Evolutionary conservation across 495 filamentous ascomycete genomes (phyloP).

Genomic region (Terfezia claveryi): DNA sequence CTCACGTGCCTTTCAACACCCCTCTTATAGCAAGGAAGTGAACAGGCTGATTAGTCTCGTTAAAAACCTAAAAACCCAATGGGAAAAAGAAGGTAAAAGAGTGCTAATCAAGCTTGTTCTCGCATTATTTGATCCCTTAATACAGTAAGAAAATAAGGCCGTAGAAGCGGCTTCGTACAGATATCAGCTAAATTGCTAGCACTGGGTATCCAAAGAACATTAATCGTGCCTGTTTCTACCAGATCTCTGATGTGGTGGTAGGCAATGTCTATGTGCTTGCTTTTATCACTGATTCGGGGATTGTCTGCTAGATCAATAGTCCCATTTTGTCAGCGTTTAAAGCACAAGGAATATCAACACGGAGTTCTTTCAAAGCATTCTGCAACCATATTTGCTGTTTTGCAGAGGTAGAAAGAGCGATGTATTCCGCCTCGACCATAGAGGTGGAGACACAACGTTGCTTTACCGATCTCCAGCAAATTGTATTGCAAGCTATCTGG

Average conservation of each 20-base stretch:
- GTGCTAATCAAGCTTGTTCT: too few species aligned
- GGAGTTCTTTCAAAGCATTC: neutral
- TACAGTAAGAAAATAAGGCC: too few species aligned
- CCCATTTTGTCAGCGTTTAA: neutral
- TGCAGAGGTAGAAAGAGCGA: neutral
- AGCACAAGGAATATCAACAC: neutral
- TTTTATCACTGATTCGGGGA: neutral
- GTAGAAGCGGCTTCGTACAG: neutral
- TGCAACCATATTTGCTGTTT: constrained; percentile 4
- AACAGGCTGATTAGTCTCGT: too few species aligned
- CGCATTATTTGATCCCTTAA: too few species aligned
- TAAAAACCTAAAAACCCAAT: too few species aligned
- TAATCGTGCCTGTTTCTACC: neutral
- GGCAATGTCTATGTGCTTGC: neutral
- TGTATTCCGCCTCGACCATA: too few species aligned
- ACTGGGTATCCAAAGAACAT: neutral
- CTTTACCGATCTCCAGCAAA: too few species aligned
- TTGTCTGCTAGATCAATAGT: neutral
- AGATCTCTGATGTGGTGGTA: neutral
- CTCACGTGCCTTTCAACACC: too few species aligned
- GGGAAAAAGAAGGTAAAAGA: too few species aligned
- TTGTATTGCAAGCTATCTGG: too few species aligned
- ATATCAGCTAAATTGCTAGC: neutral
- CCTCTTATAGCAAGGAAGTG: too few species aligned
- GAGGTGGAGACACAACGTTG: too few species aligned